These are phyloP conservation scores for Chiua virens DNA, from an alignment of 768 basidiomycete genomes.

Conservation along the genomic window DNA sequence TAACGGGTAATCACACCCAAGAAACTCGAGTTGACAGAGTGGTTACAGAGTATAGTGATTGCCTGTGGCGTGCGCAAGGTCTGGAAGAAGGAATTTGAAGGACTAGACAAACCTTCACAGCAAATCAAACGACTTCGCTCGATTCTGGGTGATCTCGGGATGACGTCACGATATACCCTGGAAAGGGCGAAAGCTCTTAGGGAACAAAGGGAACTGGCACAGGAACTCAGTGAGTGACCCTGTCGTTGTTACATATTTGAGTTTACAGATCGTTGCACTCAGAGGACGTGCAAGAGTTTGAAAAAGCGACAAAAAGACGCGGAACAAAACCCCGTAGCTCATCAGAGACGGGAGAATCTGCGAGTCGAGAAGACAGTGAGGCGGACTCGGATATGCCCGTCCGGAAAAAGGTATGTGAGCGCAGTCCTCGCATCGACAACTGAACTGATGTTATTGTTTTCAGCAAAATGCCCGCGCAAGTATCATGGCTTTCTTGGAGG, in stretches of 20 bases:
- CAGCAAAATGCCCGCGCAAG: constrained; percentile 52
- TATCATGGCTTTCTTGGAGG: constrained; percentile 70
- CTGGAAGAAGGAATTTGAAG: constrained; percentile 75
- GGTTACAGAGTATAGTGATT: constrained; percentile 56
- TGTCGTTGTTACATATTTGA: background rate
- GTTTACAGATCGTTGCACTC: background rate
- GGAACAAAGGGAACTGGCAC: constrained; percentile 68
- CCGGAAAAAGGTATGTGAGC: constrained; percentile 43
- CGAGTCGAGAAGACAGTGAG: constrained; percentile 35
- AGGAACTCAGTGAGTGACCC: constrained; percentile 66
- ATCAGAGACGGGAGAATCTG: constrained; percentile 24
- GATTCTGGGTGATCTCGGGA: constrained; percentile 72
- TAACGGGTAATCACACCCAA: constrained; percentile 19
- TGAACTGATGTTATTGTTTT: background rate
- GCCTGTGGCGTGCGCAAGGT: constrained; percentile 78
- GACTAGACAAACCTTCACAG: constrained; percentile 50
- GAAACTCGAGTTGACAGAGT: background rate
- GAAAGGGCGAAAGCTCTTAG: constrained; percentile 81
- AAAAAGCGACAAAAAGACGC: constrained; percentile 42
- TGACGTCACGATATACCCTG: constrained; percentile 73
- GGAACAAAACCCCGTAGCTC: constrained; percentile 16
- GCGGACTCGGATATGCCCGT: constrained; percentile 31
- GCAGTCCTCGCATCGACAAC: background rate
- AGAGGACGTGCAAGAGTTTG: constrained; percentile 81
- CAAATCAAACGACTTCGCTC: constrained; percentile 66